Evolutionary conservation across 2,329 filamentous ascomycete species (phyloP).

Genomic region (Ceratocystis huliohia): DNA sequence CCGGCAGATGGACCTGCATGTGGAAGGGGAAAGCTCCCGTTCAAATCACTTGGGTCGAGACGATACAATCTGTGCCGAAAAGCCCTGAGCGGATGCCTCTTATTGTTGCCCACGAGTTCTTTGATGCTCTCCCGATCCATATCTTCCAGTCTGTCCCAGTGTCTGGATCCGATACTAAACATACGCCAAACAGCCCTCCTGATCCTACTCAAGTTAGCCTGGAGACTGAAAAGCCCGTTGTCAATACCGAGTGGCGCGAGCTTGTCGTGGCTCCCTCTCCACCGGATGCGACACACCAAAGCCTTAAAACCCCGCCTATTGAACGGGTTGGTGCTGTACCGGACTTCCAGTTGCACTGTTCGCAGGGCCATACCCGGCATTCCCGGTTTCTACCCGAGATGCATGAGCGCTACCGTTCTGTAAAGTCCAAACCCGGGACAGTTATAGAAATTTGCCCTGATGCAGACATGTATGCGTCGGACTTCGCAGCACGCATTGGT

Average conservation of each 20-base stretch:
- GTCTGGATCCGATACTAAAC: slow-evolving; percentile 31
- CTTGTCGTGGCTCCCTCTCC: slow-evolving; percentile 61
- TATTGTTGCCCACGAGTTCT: slow-evolving; percentile 96
- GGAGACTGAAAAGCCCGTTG: slow-evolving; percentile 28
- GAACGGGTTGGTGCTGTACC: slow-evolving; percentile 44
- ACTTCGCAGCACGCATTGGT: slow-evolving; percentile 77
- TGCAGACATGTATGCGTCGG: slow-evolving; percentile 61
- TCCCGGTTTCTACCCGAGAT: slow-evolving; percentile 73
- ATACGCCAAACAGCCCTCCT: slow-evolving; percentile 24
- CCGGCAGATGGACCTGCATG: not conserved
- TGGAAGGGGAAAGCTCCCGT: slow-evolving; percentile 35
- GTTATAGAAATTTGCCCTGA: slow-evolving; percentile 87
- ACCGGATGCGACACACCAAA: slow-evolving; percentile 39
- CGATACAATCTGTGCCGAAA: slow-evolving; percentile 67
- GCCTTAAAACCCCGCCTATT: slow-evolving; percentile 41
- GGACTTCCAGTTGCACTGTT: slow-evolving; percentile 79
- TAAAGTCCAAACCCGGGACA: slow-evolving; percentile 53
- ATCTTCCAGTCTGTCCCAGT: slow-evolving; percentile 66
- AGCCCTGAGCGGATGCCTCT: slow-evolving; percentile 58
- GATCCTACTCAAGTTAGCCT: slow-evolving; percentile 27
- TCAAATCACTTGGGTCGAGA: slow-evolving; percentile 82
- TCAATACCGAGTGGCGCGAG: slow-evolving; percentile 57
- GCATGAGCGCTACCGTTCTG: slow-evolving; percentile 62
- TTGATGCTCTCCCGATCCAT: slow-evolving; percentile 93
- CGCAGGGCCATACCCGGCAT: slow-evolving; percentile 64